phyloP scores from a whole-genome alignment of 2,329 filamentous ascomycete species.

The Fusarium burgessii region DNA sequence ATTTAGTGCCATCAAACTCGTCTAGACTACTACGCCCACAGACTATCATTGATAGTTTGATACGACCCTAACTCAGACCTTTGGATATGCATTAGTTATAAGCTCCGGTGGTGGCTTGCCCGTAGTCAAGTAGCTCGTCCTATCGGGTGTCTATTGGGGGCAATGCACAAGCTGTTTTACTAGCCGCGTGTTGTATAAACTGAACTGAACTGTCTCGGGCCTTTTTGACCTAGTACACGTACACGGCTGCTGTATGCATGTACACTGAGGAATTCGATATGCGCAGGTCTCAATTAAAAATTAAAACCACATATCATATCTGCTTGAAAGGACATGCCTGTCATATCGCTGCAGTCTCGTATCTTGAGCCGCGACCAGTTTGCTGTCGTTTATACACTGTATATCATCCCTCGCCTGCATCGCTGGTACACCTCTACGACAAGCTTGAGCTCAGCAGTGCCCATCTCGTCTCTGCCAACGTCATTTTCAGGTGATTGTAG shows the following conservation, averaged over 20 bases:
- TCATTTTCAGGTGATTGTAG: conserved; percentile 22
- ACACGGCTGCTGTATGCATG: not conserved
- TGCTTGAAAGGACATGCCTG: not conserved
- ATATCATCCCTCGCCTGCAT: conserved; percentile 12
- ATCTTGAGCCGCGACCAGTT: conserved; percentile 10
- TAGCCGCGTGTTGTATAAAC: not conserved
- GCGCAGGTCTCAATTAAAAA: not conserved
- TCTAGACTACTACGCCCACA: conserved; percentile 6
- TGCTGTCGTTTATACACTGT: conserved; percentile 1
- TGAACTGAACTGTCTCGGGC: conserved; percentile 4
- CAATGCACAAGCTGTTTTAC: not conserved
- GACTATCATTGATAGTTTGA: not conserved
- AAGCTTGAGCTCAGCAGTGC: not conserved
- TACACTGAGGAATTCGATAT: not conserved
- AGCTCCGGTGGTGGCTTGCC: conserved; percentile 1
- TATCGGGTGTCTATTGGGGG: not conserved
- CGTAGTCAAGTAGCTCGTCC: conserved; percentile 7
- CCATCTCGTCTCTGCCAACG: conserved; percentile 1
- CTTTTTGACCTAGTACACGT: conserved; percentile 1
- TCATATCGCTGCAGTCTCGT: conserved; percentile 5
- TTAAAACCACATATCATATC: not conserved
- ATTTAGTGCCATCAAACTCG: not conserved
- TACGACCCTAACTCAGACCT: not conserved
- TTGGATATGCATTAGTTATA: not conserved
- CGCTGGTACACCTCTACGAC: conserved; percentile 11